Evolutionary conservation across 2,329 filamentous ascomycete species (phyloP).

Genomic region (Claviceps purpurea): DNA sequence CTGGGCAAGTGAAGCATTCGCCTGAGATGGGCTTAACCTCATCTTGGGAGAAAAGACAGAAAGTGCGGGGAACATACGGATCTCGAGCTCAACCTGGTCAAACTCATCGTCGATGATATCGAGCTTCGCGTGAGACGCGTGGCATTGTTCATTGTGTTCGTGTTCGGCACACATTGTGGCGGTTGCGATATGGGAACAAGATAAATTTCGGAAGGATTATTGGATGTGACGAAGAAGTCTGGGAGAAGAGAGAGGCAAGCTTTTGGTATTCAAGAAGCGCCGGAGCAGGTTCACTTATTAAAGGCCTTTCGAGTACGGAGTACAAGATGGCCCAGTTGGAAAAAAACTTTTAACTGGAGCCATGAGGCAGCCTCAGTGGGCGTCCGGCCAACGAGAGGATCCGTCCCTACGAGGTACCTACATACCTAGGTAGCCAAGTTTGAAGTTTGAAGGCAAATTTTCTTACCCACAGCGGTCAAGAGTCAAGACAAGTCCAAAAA

Average conservation of each 20-base stretch:
- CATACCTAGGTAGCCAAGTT: too few relatives aligned
- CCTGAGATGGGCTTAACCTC: neutral
- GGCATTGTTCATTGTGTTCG: constrained; percentile 22
- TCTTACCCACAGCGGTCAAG: neutral
- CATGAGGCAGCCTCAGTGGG: neutral
- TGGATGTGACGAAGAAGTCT: neutral
- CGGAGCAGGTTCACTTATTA: constrained; percentile 1
- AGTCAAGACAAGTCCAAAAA: neutral
- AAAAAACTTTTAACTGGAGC: constrained; percentile 1
- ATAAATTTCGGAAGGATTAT: constrained; percentile 4
- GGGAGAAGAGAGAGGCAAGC: neutral
- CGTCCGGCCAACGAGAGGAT: constrained; percentile 2
- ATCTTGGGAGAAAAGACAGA: neutral
- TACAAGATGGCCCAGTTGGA: neutral
- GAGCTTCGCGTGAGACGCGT: constrained; percentile 61
- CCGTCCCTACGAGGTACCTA: neutral
- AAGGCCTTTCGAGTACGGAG: neutral
- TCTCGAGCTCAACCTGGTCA: constrained; percentile 67
- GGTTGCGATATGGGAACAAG: constrained; percentile 6
- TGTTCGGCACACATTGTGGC: constrained; percentile 22
- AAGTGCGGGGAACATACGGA: constrained; percentile 45
- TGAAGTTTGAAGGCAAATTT: neutral
- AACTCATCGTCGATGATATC: constrained; percentile 72
- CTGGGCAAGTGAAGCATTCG: neutral
- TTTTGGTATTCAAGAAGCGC: neutral